phyloP scores from a whole-genome alignment of 2,329 filamentous ascomycete species.

The Colletotrichum cordylinicola region DNA sequence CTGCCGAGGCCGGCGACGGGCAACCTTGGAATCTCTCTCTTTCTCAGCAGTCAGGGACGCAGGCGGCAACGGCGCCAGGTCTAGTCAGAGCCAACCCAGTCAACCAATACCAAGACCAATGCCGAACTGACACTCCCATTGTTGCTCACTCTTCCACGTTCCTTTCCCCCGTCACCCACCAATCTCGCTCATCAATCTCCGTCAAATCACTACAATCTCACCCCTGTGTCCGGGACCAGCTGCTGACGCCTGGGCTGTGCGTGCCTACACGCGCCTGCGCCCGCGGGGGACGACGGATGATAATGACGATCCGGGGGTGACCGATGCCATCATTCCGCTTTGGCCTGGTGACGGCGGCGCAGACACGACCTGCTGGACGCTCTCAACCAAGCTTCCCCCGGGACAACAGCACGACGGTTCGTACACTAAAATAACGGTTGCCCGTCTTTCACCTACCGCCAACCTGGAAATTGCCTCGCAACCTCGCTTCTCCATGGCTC shows the following conservation, averaged over 20 bases:
- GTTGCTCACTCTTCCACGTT: neutral
- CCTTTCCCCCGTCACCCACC: neutral
- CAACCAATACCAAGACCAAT: neutral
- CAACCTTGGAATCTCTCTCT: neutral
- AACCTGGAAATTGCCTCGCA: neutral
- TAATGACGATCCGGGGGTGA: slow-evolving; percentile 9
- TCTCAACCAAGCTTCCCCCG: neutral
- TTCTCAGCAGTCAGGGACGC: neutral
- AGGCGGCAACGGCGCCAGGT: slow-evolving; percentile 19
- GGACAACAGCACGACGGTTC: neutral
- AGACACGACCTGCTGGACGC: neutral
- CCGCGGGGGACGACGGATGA: neutral
- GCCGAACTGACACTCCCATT: neutral
- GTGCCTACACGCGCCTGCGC: slow-evolving; percentile 4
- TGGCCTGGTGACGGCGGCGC: slow-evolving; percentile 17
- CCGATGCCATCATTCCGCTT: slow-evolving; percentile 20
- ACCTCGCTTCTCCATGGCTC: neutral
- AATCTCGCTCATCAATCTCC: slow-evolving; percentile 2
- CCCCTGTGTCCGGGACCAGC: slow-evolving; percentile 9
- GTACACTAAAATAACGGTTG: slow-evolving; percentile 13
- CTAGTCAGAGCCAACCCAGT: slow-evolving; percentile 8
- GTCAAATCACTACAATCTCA: neutral
- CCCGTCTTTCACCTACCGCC: neutral
- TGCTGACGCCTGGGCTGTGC: slow-evolving; percentile 17
- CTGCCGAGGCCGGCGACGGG: slow-evolving; percentile 16